Evolutionary conservation across 345 rosid species (phyloP), one percentile per base, ranked within the genome.

Genomic region (Euphorbia lathyris): DNA sequence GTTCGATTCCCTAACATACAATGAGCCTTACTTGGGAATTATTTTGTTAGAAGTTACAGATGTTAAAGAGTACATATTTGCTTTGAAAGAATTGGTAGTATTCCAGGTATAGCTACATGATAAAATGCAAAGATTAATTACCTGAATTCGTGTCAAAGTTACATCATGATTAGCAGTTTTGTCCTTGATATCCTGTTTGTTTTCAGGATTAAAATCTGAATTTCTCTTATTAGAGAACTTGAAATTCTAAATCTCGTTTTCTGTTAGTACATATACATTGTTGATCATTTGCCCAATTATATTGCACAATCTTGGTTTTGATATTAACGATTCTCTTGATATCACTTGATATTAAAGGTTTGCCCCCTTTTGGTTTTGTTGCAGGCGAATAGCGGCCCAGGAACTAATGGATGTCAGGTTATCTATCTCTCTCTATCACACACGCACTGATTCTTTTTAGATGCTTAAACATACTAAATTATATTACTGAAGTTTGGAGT

Each of bases 321-420:
- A 29, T 36, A 19, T 19, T 48, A 7, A 56, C 19, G 40, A 32
- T 19, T 59, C 7, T 14, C 29, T 52, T 8, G 19, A 25, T 16
- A 25, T 25, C 19, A 30, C 43, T 0, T 10, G 38, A 62, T 20
- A 45, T 20, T 61, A 32, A 48, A 63, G 3, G 34, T 12, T 14
- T 58, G 23, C 25, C 1, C 12, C 1, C 7, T 30, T 65, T 67
- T 66, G 29, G 29, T 80, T 27, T 19, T 52, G 16, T 83, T 72
- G 72, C 92, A 92, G 99, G 97, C 98, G 45, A 90, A 95, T 61
- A 92, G 98, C 56, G 99, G 99, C 32, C 93, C 92, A 30, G 78
- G 80, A 76, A 79, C 97, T 65, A 95, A 92, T 69, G 97, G 99
- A 7, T 85, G 88, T 72, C 98, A 95, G 98, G 99, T 95, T 79